Evolutionary conservation across 2,329 filamentous ascomycete species (phyloP), one percentile per base, ranked within the genome.

Genomic region (Exophiala spinifera): DNA sequence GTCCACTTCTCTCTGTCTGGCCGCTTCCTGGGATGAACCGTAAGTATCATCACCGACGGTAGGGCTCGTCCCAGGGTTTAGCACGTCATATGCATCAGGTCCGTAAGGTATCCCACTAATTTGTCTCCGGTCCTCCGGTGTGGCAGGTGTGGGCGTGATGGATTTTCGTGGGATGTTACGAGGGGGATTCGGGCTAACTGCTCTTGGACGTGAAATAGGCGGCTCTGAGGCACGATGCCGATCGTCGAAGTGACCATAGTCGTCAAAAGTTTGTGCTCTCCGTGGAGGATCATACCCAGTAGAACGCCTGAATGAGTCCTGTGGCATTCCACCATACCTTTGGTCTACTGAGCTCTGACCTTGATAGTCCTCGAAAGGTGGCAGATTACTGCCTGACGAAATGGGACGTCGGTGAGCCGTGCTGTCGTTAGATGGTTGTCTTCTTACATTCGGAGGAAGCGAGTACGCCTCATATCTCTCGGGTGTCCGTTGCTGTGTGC

Each of bases 21-120:
- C 66, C 3, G 67, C 66, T 43, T 73, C 71, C 64, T 69, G 67
- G n/a, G 69, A 66, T 55, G 72, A 67, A 11, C 71, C 66, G 1
- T 74, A 76, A 3, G 64, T 64, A 45, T 72, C 70, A 33, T 69
- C 66, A 15, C 63, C 63, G 14, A 65, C 64, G 1, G 64, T 65
- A 8, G 67, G 65, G 34, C 69, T 66, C 4, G 72, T 60, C 62
- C 68, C 63, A 1, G 81, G 82, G 53, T 85, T 85, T 61, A 82
- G 74, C 1, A 76, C 72, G 57, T 83, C 79, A 63, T 83, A 86
- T 44, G 77, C 80, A 65, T 86, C 83, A 0, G 83, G 83, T 4
- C 77, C 79, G 64, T 84, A 86, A 0, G 82, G 81, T 3, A 78
- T 72, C 14, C 72, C 71, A 4, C 76, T 73, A 8, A 73, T 50